Base-by-base conservation (phyloP, 1,284 basidiomycete species). In the Grifola frondosa region DNA sequence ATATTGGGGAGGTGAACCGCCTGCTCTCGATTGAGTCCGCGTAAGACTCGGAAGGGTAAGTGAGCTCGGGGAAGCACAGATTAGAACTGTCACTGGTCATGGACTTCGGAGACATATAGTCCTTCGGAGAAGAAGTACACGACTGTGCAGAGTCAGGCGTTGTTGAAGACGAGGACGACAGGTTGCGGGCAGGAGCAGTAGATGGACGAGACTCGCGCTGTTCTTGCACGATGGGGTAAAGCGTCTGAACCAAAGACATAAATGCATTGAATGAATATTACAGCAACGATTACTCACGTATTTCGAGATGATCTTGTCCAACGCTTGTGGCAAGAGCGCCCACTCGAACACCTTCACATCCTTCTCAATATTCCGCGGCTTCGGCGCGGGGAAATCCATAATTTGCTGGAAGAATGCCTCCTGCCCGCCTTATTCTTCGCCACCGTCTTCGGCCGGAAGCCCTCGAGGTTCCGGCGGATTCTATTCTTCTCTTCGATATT, bases 321-420 rank as follows among this genome's bases (percentile, higher is more conserved):
- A 67, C 1, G 93, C 92, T 47, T 83, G 78, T 6, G 77, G 78
- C 10, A 98, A 74, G 37, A 84, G 72, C 32, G 77, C 78, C 95
- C 95, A 98, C n/a, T 87, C 83, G 61, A 98, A 98, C 3, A 97
- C 93, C 68, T 98, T 98, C 62, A 98, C 79, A 59, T 97, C 93
- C 75, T 98, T 97, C 65, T 97, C 95, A 50, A 98, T 98, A 64
- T 96, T 95, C 40, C 96, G 77, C 5, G 95, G 95, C 64, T 92
- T 94, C 3, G 95, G 95, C 43, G 88, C 82, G 0, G 91, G 90
- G 60, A 97, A 96, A 44, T 89, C 83, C 95, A 98, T 97, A 69
- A 98, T 94, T 52, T 84, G 78, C 66, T 90, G 85, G 75, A 97
- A 98, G 68, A 97, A 93, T 19, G 77, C 74, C 58, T 91, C 89